Base-by-base conservation (phyloP, 305 asterid species). In the Stenogyne calaminthoides region DNA sequence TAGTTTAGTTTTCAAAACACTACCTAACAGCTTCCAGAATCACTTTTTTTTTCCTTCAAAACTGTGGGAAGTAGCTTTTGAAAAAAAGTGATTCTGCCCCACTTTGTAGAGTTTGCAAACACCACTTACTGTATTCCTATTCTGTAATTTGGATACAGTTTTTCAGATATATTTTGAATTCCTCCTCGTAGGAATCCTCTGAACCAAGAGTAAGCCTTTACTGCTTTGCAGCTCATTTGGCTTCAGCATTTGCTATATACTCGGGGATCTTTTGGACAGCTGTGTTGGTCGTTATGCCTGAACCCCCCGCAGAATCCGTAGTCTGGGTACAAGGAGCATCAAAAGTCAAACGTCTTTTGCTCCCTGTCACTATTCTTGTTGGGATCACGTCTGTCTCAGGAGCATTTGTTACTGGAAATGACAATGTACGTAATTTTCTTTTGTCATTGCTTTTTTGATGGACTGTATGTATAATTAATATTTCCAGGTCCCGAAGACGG, bases 191-290 rank as follows among this genome's bases (percentile, higher is more conserved):
- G 98, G 97, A 89, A 73, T 93, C 97, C 51, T 18, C 79, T 77
- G 89, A 88, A 89, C 97, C 98, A 75, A 89, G 96, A 83, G 96
- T 91, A 36, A 93, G 97, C 84, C 90, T 97, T 56, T 93, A 87
- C 75, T 91, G 96, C 37, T 93, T 89, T 69, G 93, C 97, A 67
- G 97, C 96, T 77, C 98, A 93, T 85, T 86, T 87, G 73, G 85
- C 96, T 70, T 93, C 98, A 3, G 95, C 98, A 36, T 89, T 89
- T 82, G 87, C 58, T 73, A 87, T 93, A 59, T 93, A 93, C 80
- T 73, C 91, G 46, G 98, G 98, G 69, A 88, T 93, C 47, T 84
- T 89, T 76, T 91, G 95, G 96, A 89, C 97, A 6, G 97, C 93
- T 66, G 90, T 91, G 77, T 89, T 94, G 65, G 97, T 93, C 71